phyloP scores from a whole-genome alignment of 129 eudicot genomes.

The Flaveria robusta region DNA sequence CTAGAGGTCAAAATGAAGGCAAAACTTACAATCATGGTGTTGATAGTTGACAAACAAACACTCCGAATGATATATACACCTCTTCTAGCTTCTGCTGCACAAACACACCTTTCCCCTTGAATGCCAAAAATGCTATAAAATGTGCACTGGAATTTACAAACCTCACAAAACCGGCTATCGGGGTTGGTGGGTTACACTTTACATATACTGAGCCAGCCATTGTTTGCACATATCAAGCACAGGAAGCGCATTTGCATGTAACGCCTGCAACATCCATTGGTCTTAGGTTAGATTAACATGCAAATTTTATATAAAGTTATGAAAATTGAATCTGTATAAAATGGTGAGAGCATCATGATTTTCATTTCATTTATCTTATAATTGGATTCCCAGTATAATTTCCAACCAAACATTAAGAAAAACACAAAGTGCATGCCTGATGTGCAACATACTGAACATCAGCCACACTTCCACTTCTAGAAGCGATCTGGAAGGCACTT shows the following conservation, averaged over 20 bases:
- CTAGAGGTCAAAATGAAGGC: constrained; percentile 9
- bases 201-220: constrained; percentile 98
- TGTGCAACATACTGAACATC: constrained; percentile 99
- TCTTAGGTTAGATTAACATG: neutral
- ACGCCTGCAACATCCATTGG: constrained; percentile 57
- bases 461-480: constrained; percentile 97
- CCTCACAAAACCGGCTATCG: constrained; percentile 14
- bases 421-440: constrained; percentile 53
- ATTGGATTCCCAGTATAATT: neutral
- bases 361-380: neutral
- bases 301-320: neutral
- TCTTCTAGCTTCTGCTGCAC: constrained; percentile 29
- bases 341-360: neutral
- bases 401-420: neutral
- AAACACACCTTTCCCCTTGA: constrained; percentile 24
- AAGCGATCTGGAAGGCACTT: constrained; percentile 98
- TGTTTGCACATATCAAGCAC: constrained; percentile 99
- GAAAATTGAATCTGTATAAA: neutral
- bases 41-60: constrained; percentile 10
- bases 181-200: constrained; percentile 11
- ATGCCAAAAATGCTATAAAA: constrained; percentile 44
- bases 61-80: constrained; percentile 35
- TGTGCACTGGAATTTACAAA: constrained; percentile 38
- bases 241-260: constrained; percentile 94
- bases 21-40: constrained; percentile 22